Percentiles rank a stretch among this genome's conserved stretches.
These are phyloP conservation scores for Rhodotorula diobovata DNA, from an alignment of 768 basidiomycete genomes.

Conservation along the genomic window DNA sequence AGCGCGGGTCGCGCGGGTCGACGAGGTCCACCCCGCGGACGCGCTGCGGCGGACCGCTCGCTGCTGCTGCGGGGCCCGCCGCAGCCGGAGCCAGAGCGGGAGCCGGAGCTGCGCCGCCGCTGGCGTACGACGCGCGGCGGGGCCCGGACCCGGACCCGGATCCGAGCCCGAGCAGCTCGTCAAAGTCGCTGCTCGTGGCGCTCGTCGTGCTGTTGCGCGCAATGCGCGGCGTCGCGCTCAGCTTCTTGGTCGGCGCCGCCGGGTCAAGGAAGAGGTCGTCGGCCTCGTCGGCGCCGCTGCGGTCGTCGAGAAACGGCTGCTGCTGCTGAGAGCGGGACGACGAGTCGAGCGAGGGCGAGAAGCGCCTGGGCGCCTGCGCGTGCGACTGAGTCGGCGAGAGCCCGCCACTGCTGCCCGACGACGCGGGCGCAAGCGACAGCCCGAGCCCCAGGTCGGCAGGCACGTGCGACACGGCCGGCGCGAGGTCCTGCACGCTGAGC, in stretches of 20 bases:
- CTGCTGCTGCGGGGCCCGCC: neutral
- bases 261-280: constrained; percentile 58
- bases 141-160: too few species aligned
- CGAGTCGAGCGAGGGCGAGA: too few species aligned
- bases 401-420: too few species aligned
- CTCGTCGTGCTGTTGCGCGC: constrained; percentile 13
- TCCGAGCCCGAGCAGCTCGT: neutral
- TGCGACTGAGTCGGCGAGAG: constrained; percentile 3
- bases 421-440: neutral
- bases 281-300: constrained; percentile 22
- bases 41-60: neutral
- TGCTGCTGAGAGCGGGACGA: neutral
- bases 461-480: neutral
- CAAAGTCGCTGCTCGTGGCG: neutral
- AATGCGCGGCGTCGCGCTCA: constrained; percentile 36
- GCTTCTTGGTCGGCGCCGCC: constrained; percentile 53
- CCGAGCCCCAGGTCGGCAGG: neutral
- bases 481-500: neutral
- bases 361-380: too few species aligned
- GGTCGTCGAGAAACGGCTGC: too few species aligned
- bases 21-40: constrained; percentile 36
- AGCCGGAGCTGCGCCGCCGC: neutral
- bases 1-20: constrained; percentile 38
- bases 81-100: too few species aligned
- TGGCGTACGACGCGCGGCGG: neutral